These are phyloP conservation scores for Apophysomyces variabilis DNA, from an alignment of 371 early-diverging fungal species.

Conservation along the genomic window DNA sequence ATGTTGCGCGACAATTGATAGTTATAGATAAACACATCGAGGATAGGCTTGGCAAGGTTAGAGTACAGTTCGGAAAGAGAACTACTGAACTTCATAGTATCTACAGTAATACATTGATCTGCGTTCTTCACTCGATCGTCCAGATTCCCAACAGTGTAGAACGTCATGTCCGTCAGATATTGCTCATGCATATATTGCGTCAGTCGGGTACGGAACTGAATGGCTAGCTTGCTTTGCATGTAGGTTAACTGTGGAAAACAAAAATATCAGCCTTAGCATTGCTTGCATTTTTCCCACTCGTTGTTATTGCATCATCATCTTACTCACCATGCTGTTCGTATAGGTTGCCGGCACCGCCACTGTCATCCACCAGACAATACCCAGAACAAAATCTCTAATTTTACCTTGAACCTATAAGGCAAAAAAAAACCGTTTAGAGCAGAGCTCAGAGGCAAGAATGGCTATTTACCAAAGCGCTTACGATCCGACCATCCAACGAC, in stretches of 20 bases:
- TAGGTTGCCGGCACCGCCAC: constrained; percentile 95
- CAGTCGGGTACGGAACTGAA: constrained; percentile 85
- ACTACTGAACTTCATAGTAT: constrained; percentile 84
- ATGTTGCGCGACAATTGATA: constrained; percentile 81
- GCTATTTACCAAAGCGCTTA: constrained; percentile 77
- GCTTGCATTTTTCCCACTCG: too few relatives aligned
- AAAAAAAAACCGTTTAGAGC: background rate
- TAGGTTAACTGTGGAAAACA: constrained; percentile 61
- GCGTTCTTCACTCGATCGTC: constrained; percentile 88
- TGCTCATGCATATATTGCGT: constrained; percentile 85
- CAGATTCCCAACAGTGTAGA: constrained; percentile 83
- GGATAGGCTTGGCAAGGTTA: constrained; percentile 85
- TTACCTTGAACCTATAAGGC: constrained; percentile 68
- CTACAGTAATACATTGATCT: constrained; percentile 90
- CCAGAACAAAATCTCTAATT: constrained; percentile 75
- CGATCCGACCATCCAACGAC: constrained; percentile 92
- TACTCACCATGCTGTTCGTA: constrained; percentile 89
- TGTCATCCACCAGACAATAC: constrained; percentile 89
- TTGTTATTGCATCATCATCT: background rate
- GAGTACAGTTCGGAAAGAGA: constrained; percentile 81
- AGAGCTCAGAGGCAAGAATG: background rate
- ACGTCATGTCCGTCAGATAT: constrained; percentile 85
- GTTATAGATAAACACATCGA: constrained; percentile 89
- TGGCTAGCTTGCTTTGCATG: constrained; percentile 83
- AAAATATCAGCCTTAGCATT: constrained; percentile 25